Evolutionary conservation across 345 rosid genomes (phyloP), one percentile per base, ranked within the genome.

Genomic region (Abelmoschus esculentus): DNA sequence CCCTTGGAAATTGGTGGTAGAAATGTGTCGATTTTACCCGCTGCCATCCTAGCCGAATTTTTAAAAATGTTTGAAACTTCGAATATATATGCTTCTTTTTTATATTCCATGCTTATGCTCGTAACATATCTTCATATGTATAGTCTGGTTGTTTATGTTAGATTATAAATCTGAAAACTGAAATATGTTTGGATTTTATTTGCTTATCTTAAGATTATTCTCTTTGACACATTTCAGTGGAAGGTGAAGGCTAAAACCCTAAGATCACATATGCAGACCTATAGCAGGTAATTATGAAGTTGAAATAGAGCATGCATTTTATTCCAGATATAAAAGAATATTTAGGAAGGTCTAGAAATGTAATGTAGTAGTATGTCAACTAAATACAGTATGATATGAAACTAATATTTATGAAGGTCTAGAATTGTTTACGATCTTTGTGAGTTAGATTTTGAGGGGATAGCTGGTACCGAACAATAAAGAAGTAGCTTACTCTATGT

Each of bases 231-330:
- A 63, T 69, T 77, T 61, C 85, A 93, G 98, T 89, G 81, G 86
- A 77, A 34, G 90, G 91, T 81, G 91, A 89, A 80, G 84, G 84
- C 70, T 88, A 88, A 68, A 84, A 89, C 80, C 92, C 90, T 0
- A 93, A 86, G 76, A 84, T 93, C 69, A 79, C 97, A 0, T 88
- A 91, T 61, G 97, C 97, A 1, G 97, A 93, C 67, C 73, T n/a
- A n/a, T n/a, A n/a, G n/a, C n/a, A n/a, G n/a, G n/a, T n/a, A n/a
- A n/a, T n/a, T n/a, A n/a, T n/a, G 57, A 19, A 60, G 58, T 72
- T 40, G 36, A 47, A 52, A 46, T 9, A 38, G 44, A 38, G 10
- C 44, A 38, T 38, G 44, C 44, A 8, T 38, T 38, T 38, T 38
- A 38, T 38, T 38, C 44, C 44, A 13, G 62, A 12, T 19, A 44